Conservation (phyloP, 2,329 filamentous ascomycete species). For the Arachnopeziza araneosa region DNA sequence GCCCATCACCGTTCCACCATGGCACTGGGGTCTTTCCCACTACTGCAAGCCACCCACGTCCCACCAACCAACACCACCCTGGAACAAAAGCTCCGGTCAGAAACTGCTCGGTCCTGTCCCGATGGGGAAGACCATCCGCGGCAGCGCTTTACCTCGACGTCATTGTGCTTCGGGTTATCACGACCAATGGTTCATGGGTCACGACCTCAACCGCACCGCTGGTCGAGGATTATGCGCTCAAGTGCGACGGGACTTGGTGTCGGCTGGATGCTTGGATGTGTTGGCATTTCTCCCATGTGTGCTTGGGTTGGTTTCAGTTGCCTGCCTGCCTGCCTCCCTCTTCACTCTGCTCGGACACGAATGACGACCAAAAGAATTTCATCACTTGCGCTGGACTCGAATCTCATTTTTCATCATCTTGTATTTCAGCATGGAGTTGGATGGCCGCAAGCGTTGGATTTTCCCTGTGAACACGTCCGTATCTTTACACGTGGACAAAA, state of each 20-base stretch:
- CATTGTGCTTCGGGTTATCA: neutral
- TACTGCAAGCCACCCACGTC: neutral
- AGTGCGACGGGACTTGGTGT: too few species aligned
- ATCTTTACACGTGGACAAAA: too few species aligned
- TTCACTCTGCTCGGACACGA: neutral
- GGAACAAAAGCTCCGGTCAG: neutral
- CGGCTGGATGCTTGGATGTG: too few species aligned
- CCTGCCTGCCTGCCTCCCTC: too few species aligned
- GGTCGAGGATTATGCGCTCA: too few species aligned
- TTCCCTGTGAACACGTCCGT: neutral
- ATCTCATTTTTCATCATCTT: neutral
- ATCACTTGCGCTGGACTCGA: too few species aligned
- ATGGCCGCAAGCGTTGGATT: neutral
- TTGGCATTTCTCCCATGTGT: too few species aligned
- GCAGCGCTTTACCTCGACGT: neutral
- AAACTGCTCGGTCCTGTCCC: neutral
- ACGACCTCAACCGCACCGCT: too few species aligned
- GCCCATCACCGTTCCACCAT: neutral
- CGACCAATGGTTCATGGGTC: too few species aligned
- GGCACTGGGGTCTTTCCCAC: neutral
- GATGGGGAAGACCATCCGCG: neutral
- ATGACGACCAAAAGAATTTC: neutral
- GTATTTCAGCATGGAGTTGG: neutral
- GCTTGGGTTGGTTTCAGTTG: too few species aligned
- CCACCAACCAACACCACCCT: neutral